Conservation (phyloP, 2,329 filamentous ascomycete species). For the Talaromyces sp. region DNA sequence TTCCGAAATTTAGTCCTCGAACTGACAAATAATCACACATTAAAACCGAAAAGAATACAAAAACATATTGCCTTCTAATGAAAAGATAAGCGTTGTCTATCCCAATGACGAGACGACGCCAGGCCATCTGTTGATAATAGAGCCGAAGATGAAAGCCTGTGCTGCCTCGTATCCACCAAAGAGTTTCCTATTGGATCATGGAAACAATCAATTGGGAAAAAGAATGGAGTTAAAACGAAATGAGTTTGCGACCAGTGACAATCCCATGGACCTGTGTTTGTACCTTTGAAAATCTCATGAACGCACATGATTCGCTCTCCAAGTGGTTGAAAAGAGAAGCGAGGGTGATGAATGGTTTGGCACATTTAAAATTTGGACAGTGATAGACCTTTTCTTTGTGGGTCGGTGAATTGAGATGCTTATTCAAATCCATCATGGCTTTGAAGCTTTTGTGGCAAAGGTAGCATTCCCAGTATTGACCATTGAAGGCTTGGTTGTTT, state of each 20-base stretch:
- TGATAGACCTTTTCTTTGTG: slow-evolving; percentile 48
- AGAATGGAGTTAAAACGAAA: slow-evolving; percentile 11
- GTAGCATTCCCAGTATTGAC: slow-evolving; percentile 48
- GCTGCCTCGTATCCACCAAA: too few species aligned
- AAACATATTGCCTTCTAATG: too few species aligned
- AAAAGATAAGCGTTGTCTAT: too few species aligned
- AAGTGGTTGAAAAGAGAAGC: slow-evolving; percentile 43
- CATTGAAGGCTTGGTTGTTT: slow-evolving; percentile 44
- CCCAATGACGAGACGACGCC: too few species aligned
- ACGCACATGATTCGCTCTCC: slow-evolving; percentile 42
- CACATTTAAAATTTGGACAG: slow-evolving; percentile 39
- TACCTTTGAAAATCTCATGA: slow-evolving; percentile 38
- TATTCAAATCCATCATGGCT: slow-evolving; percentile 34
- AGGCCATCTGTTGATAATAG: too few species aligned
- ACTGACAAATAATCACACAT: too few species aligned
- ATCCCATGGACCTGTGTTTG: slow-evolving; percentile 22
- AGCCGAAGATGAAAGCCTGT: too few species aligned
- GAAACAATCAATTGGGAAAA: too few species aligned
- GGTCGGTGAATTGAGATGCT: slow-evolving; percentile 51
- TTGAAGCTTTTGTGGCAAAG: slow-evolving; percentile 49
- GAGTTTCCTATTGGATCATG: too few species aligned
- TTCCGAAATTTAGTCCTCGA: too few species aligned
- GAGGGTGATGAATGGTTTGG: slow-evolving; percentile 34
- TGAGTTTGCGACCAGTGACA: slow-evolving; percentile 13
- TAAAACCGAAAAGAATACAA: too few species aligned